phyloP scores from a whole-genome alignment of 495 filamentous ascomycete species.

The Penicillium tannophilum region DNA sequence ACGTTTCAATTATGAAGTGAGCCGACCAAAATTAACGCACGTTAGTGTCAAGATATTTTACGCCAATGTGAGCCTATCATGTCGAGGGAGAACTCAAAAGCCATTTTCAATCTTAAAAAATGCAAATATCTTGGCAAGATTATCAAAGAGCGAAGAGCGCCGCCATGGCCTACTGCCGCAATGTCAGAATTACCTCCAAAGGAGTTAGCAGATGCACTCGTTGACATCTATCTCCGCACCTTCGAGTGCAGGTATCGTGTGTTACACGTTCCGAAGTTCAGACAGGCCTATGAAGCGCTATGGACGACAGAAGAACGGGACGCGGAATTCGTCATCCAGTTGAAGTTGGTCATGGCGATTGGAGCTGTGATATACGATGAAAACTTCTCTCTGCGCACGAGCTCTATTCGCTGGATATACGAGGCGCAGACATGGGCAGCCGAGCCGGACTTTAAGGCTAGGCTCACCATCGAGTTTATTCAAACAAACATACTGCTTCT shows the following conservation, averaged over 20 bases:
- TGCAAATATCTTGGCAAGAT: constrained; percentile 50
- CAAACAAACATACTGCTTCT: constrained; percentile 53
- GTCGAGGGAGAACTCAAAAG: constrained; percentile 40
- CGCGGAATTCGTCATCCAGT: constrained; percentile 38
- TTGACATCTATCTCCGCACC: constrained; percentile 43
- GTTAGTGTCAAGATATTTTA: constrained; percentile 43
- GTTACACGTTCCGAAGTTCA: constrained; percentile 61
- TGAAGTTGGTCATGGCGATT: constrained; percentile 56
- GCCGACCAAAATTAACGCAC: neutral
- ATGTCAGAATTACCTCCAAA: constrained; percentile 44
- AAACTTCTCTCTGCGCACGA: constrained; percentile 35
- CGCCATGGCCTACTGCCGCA: constrained; percentile 41
- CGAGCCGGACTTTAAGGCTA: constrained; percentile 51
- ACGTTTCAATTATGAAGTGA: constrained; percentile 14
- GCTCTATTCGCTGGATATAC: constrained; percentile 50
- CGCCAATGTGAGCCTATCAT: constrained; percentile 40
- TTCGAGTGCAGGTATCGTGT: constrained; percentile 55
- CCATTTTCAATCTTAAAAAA: constrained; percentile 33
- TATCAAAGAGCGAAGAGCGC: constrained; percentile 46
- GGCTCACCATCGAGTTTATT: constrained; percentile 43
- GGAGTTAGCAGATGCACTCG: constrained; percentile 41
- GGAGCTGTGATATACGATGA: constrained; percentile 45
- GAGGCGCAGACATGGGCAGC: constrained; percentile 56
- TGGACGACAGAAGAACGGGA: constrained; percentile 19
- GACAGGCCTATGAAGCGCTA: constrained; percentile 33